These are phyloP conservation scores for Claviceps africana DNA, from an alignment of 2,329 filamentous ascomycete genomes.

Conservation along the genomic window DNA sequence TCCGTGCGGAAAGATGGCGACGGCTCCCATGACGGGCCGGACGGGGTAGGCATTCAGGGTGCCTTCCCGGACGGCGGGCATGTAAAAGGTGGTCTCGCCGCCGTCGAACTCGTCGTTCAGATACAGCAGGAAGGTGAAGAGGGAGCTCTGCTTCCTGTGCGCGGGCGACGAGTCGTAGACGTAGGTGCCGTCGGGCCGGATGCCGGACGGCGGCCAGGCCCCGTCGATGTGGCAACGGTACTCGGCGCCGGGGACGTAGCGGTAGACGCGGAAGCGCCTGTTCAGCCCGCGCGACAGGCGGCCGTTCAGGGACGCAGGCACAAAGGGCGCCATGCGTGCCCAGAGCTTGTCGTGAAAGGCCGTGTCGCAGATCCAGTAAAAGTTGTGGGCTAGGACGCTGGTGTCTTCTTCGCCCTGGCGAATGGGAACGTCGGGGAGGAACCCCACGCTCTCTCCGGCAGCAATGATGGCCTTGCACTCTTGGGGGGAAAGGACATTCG, in stretches of 20 bases:
- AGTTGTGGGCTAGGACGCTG: slow-evolving; percentile 57
- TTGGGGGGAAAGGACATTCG: slow-evolving; percentile 41
- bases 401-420: slow-evolving; percentile 50
- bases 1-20: slow-evolving; percentile 57
- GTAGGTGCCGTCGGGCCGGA: slow-evolving; percentile 42
- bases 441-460: slow-evolving; percentile 50
- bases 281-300: slow-evolving; percentile 49
- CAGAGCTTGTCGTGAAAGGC: slow-evolving; percentile 50
- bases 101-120: slow-evolving; percentile 59
- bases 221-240: slow-evolving; percentile 59
- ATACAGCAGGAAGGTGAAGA: slow-evolving; percentile 57
- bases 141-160: slow-evolving; percentile 46
- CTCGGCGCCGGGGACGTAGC: slow-evolving; percentile 59
- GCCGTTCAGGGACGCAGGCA: slow-evolving; percentile 41
- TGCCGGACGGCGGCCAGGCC: slow-evolving; percentile 58
- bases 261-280: slow-evolving; percentile 55
- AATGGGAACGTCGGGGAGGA: slow-evolving; percentile 53
- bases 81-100: slow-evolving; percentile 58
- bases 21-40: slow-evolving; percentile 52
- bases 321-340: slow-evolving; percentile 42
- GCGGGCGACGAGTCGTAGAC: slow-evolving; percentile 52
- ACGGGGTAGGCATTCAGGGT: slow-evolving; percentile 56
- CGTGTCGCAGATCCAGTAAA: slow-evolving; percentile 56
- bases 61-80: slow-evolving; percentile 49
- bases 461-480: slow-evolving; percentile 56